phyloP scores from a whole-genome alignment of 768 basidiomycete genomes.

The Leccinum broughii region DNA sequence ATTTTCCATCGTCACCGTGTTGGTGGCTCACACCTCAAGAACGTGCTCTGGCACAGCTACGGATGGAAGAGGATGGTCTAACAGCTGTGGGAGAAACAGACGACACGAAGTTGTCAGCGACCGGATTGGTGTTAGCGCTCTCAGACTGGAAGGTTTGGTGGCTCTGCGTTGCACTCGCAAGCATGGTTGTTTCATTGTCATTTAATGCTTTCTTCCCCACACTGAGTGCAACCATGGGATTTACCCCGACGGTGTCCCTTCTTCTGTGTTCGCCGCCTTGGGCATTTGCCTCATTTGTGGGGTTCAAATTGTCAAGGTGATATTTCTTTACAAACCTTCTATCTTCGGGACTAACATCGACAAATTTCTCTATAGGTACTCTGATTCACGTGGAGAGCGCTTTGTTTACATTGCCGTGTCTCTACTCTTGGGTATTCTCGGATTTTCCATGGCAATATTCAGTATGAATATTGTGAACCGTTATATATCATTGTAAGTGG shows the following conservation, averaged over 20 bases:
- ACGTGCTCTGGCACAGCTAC: slow-evolving; percentile 51
- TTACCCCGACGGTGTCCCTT: slow-evolving; percentile 60
- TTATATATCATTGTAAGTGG: slow-evolving; percentile 61
- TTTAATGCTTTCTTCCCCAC: slow-evolving; percentile 86
- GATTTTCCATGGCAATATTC: slow-evolving; percentile 63
- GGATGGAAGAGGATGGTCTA: slow-evolving; percentile 68
- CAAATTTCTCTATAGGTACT: slow-evolving; percentile 47
- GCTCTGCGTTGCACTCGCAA: slow-evolving; percentile 63
- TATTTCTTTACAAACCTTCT: slow-evolving; percentile 1
- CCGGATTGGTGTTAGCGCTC: slow-evolving; percentile 59
- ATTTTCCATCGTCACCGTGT: slow-evolving; percentile 62
- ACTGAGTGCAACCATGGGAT: slow-evolving; percentile 70
- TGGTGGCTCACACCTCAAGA: slow-evolving; percentile 64
- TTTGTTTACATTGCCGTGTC: slow-evolving; percentile 63
- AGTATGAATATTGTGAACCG: slow-evolving; percentile 63
- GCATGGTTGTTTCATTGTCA: slow-evolving; percentile 57
- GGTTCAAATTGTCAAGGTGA: slow-evolving; percentile 54
- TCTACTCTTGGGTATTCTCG: slow-evolving; percentile 59
- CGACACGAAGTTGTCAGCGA: slow-evolving; percentile 27
- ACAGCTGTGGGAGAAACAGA: slow-evolving; percentile 50
- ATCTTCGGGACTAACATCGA: not conserved
- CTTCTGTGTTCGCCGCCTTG: slow-evolving; percentile 74
- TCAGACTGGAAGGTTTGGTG: slow-evolving; percentile 86
- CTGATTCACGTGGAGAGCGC: slow-evolving; percentile 70
- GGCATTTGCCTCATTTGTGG: slow-evolving; percentile 57